A percentile compares a stretch with the other conserved stretches of the same genome.
Evolutionary conservation across 2,329 filamentous ascomycete genomes (phyloP).

Genomic region (Colletotrichum tropicicola): DNA sequence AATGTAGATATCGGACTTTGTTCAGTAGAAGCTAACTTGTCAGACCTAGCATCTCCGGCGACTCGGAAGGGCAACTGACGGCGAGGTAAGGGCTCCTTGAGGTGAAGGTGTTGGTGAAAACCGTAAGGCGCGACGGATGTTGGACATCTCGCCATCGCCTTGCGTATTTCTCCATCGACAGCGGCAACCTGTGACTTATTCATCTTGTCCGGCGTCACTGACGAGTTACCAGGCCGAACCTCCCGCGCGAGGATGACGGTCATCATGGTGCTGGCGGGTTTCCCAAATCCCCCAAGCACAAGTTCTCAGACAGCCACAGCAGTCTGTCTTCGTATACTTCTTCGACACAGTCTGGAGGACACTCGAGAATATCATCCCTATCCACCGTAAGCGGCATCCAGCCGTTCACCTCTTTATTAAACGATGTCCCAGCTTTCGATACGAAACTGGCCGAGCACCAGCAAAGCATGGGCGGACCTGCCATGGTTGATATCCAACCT

Average conservation of each 20-base stretch:
- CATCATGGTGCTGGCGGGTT: conserved; percentile 28
- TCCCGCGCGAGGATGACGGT: conserved; percentile 29
- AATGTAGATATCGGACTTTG: too few species aligned
- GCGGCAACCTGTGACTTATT: too few species aligned
- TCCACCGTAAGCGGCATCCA: conserved; percentile 58
- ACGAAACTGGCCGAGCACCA: conserved; percentile 40
- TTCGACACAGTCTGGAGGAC: conserved; percentile 53
- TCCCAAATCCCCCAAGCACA: conserved; percentile 44
- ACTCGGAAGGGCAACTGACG: conserved; percentile 31
- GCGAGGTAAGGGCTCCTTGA: conserved; percentile 34
- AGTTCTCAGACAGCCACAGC: conserved; percentile 60
- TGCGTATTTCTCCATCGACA: too few species aligned
- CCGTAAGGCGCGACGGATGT: too few species aligned
- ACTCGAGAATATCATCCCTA: conserved; percentile 63
- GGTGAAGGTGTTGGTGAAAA: too few species aligned
- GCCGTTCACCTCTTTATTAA: conserved; percentile 41
- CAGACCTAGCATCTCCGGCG: conserved; percentile 19
- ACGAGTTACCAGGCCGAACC: conserved; percentile 33
- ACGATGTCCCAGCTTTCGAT: conserved; percentile 49
- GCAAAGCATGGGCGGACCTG: conserved; percentile 26
- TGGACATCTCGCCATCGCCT: not conserved
- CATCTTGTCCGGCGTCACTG: conserved; percentile 6
- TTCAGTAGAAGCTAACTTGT: not conserved
- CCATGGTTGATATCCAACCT: conserved; percentile 32
- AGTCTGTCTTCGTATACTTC: conserved; percentile 60